Evolutionary conservation across 2,329 filamentous ascomycete species (phyloP).

Genomic region (Rhinocladiella mackenziei): DNA sequence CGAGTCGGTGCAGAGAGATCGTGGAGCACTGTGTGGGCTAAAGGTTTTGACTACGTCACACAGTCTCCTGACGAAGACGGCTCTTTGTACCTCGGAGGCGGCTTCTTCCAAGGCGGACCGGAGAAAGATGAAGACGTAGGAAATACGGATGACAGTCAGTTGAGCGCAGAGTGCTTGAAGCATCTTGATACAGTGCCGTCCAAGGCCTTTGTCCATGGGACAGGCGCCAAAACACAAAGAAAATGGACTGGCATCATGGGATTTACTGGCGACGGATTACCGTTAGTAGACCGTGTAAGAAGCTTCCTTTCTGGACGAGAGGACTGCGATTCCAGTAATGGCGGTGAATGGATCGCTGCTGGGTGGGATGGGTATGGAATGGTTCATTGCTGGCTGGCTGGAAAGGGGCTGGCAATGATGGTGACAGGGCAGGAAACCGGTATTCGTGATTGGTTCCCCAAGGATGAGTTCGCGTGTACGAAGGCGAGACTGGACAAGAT

Average conservation of each 20-base stretch:
- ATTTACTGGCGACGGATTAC: slow-evolving; percentile 32
- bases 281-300: slow-evolving; percentile 30
- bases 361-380: slow-evolving; percentile 35
- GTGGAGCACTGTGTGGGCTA: slow-evolving; percentile 18
- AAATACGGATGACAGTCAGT: slow-evolving; percentile 35
- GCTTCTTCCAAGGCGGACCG: slow-evolving; percentile 31
- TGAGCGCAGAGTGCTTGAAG: slow-evolving; percentile 20
- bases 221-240: slow-evolving; percentile 21
- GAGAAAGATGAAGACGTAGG: slow-evolving; percentile 36
- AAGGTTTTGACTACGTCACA: slow-evolving; percentile 26
- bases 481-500: slow-evolving; percentile 16
- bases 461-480: slow-evolving; percentile 19
- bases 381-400: slow-evolving; percentile 32
- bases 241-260: slow-evolving; percentile 35
- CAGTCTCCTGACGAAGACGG: slow-evolving; percentile 26
- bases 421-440: slow-evolving; percentile 20
- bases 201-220: slow-evolving; percentile 10
- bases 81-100: slow-evolving; percentile 20
- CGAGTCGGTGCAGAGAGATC: slow-evolving; percentile 29
- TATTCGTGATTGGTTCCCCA: slow-evolving; percentile 19
- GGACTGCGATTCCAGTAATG: slow-evolving; percentile 8
- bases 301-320: slow-evolving; percentile 15
- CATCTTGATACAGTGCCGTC: slow-evolving; percentile 14
- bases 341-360: slow-evolving; percentile 33
- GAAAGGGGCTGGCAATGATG: slow-evolving; percentile 31